phyloP scores from a whole-genome alignment of 2,329 filamentous ascomycete genomes.

The Arthrobotrys sinensis region DNA sequence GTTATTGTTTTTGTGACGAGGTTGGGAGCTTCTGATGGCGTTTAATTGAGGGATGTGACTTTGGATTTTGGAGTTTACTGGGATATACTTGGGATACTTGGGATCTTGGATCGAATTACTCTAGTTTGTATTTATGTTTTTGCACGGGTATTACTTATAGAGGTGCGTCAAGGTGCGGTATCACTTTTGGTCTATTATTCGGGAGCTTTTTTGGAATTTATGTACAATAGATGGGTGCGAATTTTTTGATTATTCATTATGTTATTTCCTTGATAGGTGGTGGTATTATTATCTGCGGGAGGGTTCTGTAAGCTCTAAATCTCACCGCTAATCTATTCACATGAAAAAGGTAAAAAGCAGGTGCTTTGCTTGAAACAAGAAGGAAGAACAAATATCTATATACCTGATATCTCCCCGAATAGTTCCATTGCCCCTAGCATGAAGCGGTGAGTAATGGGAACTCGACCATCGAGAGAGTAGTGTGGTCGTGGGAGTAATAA shows the following conservation, averaged over 20 bases:
- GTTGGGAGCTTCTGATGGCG: conserved; percentile 11
- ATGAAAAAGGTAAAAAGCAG: conserved; percentile 11
- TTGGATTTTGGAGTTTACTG: not conserved
- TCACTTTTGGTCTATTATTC: conserved; percentile 1
- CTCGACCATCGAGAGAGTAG: not conserved
- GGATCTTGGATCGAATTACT: no score
- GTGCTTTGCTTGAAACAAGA: conserved; percentile 2
- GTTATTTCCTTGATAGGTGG: not conserved
- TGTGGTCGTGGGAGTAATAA: conserved; percentile 8
- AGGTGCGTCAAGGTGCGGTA: not conserved
- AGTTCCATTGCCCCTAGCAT: not conserved
- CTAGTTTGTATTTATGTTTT: no score
- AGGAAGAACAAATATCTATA: conserved; percentile 1
- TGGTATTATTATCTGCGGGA: conserved; percentile 33
- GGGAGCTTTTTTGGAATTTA: not conserved
- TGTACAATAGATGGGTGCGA: conserved; percentile 9
- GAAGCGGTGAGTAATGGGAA: not conserved
- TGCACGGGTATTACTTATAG: not conserved
- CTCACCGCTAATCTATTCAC: conserved; percentile 29
- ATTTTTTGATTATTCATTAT: conserved; percentile 32
- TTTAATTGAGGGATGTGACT: not conserved
- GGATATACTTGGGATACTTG: not conserved
- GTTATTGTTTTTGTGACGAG: conserved; percentile 36
- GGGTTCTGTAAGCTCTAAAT: conserved; percentile 4
- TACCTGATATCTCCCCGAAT: not conserved